phyloP scores from a whole-genome alignment of 495 filamentous ascomycete species.

The Jackrogersella multiformis region DNA sequence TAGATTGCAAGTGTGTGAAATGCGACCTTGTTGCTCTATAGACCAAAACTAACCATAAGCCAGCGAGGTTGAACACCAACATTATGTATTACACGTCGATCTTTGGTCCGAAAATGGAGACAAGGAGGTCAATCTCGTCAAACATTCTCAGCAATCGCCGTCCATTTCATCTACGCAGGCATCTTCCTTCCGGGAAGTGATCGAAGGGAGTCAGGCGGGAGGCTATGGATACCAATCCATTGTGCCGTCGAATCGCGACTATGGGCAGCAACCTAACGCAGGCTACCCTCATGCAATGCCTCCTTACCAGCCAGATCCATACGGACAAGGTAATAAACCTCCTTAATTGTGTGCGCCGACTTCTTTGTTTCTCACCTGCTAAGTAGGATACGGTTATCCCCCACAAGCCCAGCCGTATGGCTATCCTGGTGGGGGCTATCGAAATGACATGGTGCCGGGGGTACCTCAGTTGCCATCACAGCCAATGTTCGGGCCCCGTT shows the following conservation, averaged over 20 bases:
- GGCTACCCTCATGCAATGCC: slow-evolving; percentile 48
- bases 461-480: slow-evolving; percentile 47
- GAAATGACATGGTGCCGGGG: slow-evolving; percentile 42
- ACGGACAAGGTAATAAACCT: slow-evolving; percentile 50
- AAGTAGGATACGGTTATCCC: slow-evolving; percentile 56
- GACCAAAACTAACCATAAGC: slow-evolving; percentile 27
- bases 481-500: slow-evolving; percentile 46
- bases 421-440: slow-evolving; percentile 42
- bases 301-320: slow-evolving; percentile 52
- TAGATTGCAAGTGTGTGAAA: slow-evolving; percentile 82
- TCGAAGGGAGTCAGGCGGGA: slow-evolving; percentile 43
- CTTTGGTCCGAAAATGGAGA: slow-evolving; percentile 85
- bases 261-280: slow-evolving; percentile 46
- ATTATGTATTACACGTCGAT: slow-evolving; percentile 93
- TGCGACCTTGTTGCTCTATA: slow-evolving; percentile 7
- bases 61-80: slow-evolving; percentile 77
- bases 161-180: slow-evolving; percentile 87
- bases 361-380: slow-evolving; percentile 24
- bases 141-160: slow-evolving; percentile 84
- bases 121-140: slow-evolving; percentile 94
- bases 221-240: slow-evolving; percentile 47
- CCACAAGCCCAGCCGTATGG: slow-evolving; percentile 44
- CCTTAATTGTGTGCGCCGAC: slow-evolving; percentile 13
- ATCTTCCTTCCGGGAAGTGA: slow-evolving; percentile 72
- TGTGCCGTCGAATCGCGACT: slow-evolving; percentile 53